Evolutionary conservation across 2,329 filamentous ascomycete species (phyloP).

Genomic region (Aureobasidium mangrovei): DNA sequence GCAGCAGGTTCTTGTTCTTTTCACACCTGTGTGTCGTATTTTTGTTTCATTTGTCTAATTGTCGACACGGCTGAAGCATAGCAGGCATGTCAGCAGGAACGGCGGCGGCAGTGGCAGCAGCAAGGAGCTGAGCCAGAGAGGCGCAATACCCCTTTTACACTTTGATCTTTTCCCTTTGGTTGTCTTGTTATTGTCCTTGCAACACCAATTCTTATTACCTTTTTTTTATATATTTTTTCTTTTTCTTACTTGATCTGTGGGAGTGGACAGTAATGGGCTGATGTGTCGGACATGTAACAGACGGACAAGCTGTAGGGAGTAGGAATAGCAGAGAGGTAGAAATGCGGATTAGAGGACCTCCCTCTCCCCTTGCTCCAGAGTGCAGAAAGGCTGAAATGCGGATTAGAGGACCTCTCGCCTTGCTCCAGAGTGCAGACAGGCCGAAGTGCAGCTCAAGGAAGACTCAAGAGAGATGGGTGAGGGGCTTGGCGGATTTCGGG

Average conservation of each 20-base stretch:
- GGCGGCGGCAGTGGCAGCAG: background rate
- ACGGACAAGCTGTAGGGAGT: too few relatives aligned
- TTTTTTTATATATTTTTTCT: background rate
- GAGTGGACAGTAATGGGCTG: too few relatives aligned
- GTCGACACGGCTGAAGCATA: slow-evolving; percentile 7
- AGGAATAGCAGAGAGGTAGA: too few relatives aligned
- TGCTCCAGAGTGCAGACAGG: too few relatives aligned
- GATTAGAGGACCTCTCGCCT: too few relatives aligned
- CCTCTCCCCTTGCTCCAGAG: too few relatives aligned
- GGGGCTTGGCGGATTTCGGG: background rate
- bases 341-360: too few relatives aligned
- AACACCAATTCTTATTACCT: background rate
- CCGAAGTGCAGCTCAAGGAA: too few relatives aligned
- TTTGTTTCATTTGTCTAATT: slow-evolving; percentile 10
- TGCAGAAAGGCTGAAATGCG: too few relatives aligned
- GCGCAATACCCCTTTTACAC: slow-evolving; percentile 11
- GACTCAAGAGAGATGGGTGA: too few relatives aligned
- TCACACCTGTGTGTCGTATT: slow-evolving; percentile 5
- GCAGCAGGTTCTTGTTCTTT: slow-evolving; percentile 8
- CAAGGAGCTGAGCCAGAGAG: background rate
- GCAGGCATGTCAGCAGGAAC: slow-evolving; percentile 12
- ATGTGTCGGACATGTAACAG: too few relatives aligned
- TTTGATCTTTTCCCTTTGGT: slow-evolving; percentile 8
- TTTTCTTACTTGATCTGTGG: background rate
- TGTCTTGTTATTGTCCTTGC: background rate